phyloP scores from a whole-genome alignment of 805 yeast genomes.

The Sugiyamaella floridensis region DNA sequence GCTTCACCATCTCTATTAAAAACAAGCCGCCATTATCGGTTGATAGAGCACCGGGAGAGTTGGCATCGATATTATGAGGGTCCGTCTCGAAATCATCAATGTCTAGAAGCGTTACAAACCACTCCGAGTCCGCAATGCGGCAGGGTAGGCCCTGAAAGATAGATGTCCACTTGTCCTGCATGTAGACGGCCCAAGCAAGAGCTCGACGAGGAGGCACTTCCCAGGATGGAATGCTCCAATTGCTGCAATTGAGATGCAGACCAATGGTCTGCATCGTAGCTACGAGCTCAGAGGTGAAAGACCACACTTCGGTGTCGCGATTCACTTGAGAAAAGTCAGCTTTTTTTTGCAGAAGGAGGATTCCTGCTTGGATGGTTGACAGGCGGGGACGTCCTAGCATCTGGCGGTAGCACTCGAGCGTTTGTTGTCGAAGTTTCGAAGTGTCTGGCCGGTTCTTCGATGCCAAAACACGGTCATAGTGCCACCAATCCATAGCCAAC shows the following conservation, averaged over 20 bases:
- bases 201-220: slow-evolving; percentile 23
- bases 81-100: slow-evolving; percentile 21
- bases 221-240: slow-evolving; percentile 28
- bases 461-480: slow-evolving; percentile 19
- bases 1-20: slow-evolving; percentile 5
- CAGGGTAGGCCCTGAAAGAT: slow-evolving; percentile 23
- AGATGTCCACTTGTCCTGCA: slow-evolving; percentile 23
- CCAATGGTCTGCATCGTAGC: slow-evolving; percentile 24
- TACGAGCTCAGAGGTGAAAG: slow-evolving; percentile 22
- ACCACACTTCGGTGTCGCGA: slow-evolving; percentile 19
- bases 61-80: slow-evolving; percentile 1
- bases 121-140: slow-evolving; percentile 21
- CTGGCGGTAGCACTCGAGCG: slow-evolving; percentile 18
- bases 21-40: slow-evolving; percentile 1
- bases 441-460: slow-evolving; percentile 17
- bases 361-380: slow-evolving; percentile 33
- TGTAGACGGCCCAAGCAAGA: slow-evolving; percentile 27
- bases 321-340: slow-evolving; percentile 8
- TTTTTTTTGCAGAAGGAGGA: slow-evolving; percentile 27
- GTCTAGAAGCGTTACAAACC: slow-evolving; percentile 23
- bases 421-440: slow-evolving; percentile 14
- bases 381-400: slow-evolving; percentile 28
- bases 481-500: slow-evolving; percentile 24
- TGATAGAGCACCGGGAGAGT: not conserved
- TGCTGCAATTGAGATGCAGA: slow-evolving; percentile 21